These are phyloP conservation scores for Amylocystis lapponica DNA, from an alignment of 768 basidiomycete genomes.

Conservation along the genomic window DNA sequence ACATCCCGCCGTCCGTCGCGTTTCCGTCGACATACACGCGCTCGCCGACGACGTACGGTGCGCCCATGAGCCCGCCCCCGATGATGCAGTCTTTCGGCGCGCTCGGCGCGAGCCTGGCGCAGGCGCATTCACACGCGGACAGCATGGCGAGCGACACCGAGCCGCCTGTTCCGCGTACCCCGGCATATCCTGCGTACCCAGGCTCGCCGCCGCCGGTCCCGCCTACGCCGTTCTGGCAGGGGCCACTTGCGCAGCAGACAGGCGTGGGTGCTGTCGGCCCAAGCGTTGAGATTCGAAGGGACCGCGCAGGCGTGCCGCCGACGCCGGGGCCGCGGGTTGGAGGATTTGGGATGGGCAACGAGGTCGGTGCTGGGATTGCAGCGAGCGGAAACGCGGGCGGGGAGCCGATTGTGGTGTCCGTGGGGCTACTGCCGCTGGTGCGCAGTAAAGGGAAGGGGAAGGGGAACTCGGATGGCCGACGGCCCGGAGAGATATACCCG, in stretches of 20 bases:
- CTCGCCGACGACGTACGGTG: slow-evolving; percentile 51
- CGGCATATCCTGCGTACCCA: slow-evolving; percentile 53
- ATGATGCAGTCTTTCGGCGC: neutral
- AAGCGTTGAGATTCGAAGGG: slow-evolving; percentile 64
- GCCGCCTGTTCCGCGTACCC: slow-evolving; percentile 42
- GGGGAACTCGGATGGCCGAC: slow-evolving; percentile 22
- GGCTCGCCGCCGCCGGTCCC: slow-evolving; percentile 50
- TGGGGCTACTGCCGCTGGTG: slow-evolving; percentile 40
- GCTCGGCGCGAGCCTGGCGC: slow-evolving; percentile 1
- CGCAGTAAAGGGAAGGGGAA: slow-evolving; percentile 4
- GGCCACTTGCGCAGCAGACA: slow-evolving; percentile 46
- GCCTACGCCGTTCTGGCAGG: slow-evolving; percentile 47
- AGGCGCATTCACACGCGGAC: slow-evolving; percentile 10
- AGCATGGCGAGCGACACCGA: slow-evolving; percentile 13
- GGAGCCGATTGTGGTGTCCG: slow-evolving; percentile 66
- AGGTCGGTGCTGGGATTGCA: slow-evolving; percentile 17
- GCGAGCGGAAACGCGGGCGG: slow-evolving; percentile 25
- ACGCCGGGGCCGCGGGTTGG: slow-evolving; percentile 53
- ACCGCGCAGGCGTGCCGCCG: slow-evolving; percentile 43
- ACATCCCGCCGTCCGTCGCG: slow-evolving; percentile 30
- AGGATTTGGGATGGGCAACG: slow-evolving; percentile 25
- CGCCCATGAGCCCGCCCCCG: slow-evolving; percentile 21
- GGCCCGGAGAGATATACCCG: slow-evolving; percentile 50
- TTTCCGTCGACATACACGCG: slow-evolving; percentile 29
- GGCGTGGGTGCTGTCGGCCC: slow-evolving; percentile 43